These are phyloP conservation scores for Sarocladiaceae sp. DNA, from an alignment of 2,329 filamentous ascomycete genomes.

Conservation along the genomic window DNA sequence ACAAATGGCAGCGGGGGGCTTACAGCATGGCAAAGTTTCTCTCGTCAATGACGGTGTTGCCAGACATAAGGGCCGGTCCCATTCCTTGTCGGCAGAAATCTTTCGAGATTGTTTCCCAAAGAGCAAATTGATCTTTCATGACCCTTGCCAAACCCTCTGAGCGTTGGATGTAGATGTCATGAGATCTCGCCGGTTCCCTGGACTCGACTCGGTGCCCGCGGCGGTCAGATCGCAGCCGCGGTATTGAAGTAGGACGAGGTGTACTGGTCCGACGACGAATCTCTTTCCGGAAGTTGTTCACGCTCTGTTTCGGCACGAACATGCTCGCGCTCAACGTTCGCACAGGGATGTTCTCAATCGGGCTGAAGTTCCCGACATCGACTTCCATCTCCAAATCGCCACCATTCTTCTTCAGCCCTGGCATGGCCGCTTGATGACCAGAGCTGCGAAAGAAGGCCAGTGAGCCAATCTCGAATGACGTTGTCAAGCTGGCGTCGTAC, in stretches of 20 bases:
- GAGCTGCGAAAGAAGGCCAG: conserved; percentile 45
- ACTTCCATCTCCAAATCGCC: background rate
- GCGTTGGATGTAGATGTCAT: background rate
- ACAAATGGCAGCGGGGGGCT: background rate
- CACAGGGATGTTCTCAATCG: conserved; percentile 41
- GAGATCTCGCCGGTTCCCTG: background rate
- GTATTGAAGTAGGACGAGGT: background rate
- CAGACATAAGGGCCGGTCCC: conserved; percentile 28
- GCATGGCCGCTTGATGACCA: conserved; percentile 42
- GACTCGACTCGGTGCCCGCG: background rate
- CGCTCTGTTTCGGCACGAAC: conserved; percentile 44
- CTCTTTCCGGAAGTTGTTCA: conserved; percentile 42
- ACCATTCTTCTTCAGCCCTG: conserved; percentile 30
- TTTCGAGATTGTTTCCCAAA: conserved; percentile 32
- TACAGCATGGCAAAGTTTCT: conserved; percentile 25
- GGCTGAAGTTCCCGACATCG: background rate
- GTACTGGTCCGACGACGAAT: conserved; percentile 4
- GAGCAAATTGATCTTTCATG: conserved; percentile 25
- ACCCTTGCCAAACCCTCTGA: conserved; percentile 14
- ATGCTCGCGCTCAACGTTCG: conserved; percentile 52
- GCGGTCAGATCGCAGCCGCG: background rate
- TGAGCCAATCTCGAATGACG: conserved; percentile 48
- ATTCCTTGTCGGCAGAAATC: conserved; percentile 33
- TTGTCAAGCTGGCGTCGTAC: conserved; percentile 36
- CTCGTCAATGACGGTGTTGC: conserved; percentile 35